These are phyloP conservation scores for Talaromyces sp. DNA, from an alignment of 2,329 filamentous ascomycete genomes.

Conservation along the genomic window DNA sequence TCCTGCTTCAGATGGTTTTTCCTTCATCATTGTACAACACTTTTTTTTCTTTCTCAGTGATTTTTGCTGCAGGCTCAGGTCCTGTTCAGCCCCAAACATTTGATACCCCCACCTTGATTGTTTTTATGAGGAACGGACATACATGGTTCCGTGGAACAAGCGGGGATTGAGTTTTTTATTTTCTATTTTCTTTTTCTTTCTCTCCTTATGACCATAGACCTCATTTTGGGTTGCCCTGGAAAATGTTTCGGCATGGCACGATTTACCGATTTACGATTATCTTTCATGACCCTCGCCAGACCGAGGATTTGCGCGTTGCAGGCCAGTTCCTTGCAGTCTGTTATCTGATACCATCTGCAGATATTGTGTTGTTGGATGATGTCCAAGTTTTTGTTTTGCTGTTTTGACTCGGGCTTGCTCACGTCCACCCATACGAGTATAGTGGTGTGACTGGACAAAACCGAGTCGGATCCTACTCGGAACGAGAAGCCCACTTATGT, in stretches of 20 bases:
- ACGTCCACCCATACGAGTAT: too few relatives aligned
- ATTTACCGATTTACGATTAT: constrained; percentile 11
- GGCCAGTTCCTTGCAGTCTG: constrained; percentile 8
- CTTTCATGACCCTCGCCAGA: constrained; percentile 34
- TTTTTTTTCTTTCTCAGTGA: constrained; percentile 9
- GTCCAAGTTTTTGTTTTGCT: neutral
- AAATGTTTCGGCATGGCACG: constrained; percentile 15
- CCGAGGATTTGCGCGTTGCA: constrained; percentile 7
- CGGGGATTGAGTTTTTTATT: constrained; percentile 9
- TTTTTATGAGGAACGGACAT: constrained; percentile 11
- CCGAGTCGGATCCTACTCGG: neutral
- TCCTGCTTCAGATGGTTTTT: constrained; percentile 13
- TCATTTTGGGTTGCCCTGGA: constrained; percentile 29
- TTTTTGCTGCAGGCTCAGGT: constrained; percentile 18
- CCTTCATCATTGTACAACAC: constrained; percentile 19
- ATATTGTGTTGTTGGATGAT: constrained; percentile 6
- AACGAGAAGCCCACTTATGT: neutral
- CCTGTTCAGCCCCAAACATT: constrained; percentile 20
- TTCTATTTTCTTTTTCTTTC: constrained; percentile 14
- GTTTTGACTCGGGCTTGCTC: neutral
- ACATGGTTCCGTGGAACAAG: constrained; percentile 5
- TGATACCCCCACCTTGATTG: constrained; percentile 19
- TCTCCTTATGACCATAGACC: constrained; percentile 35
- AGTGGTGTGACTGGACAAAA: too few relatives aligned
- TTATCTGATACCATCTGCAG: constrained; percentile 14